Base-by-base conservation (phyloP, 805 yeast genomes). In the Candida broadrunensis region DNA sequence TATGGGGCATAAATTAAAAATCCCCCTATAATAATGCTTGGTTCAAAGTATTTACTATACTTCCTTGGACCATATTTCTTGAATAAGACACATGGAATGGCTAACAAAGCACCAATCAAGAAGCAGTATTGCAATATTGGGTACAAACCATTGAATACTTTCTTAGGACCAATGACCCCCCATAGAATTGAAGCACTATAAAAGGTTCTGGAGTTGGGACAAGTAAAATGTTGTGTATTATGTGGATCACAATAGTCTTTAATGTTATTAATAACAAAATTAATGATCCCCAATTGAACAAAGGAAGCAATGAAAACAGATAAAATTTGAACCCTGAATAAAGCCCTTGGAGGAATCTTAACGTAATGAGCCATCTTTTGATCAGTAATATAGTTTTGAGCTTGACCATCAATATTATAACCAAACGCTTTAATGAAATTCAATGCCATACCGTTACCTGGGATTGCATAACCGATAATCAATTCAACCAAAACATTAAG, bases 401-500 rank as follows among this genome's bases (percentile, higher is more conserved):
- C 61, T 45, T 62, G 67, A 7, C 53, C 58, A 41, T 59, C 65
- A 17, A 59, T 59, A 35, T 55, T 54, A 49, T 48, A 43, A 29
- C 65, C 65, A 19, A 51, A 45, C 2, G 59, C 56, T 35, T 55
- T 55, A 21, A 56, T 38, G 29, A 52, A 44, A 41, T 43, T 49
- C 36, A 56, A 42, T 2, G 61, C 61, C 8, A 51, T 31, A 30
- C 53, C 54, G 31, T 58, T 55, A 15, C 61, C 61, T 15, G 57
- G 59, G 33, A 58, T 21, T 4, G 58, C 56, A 38, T 58, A 58
- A 13, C 63, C 63, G 16, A 48, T 37, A 43, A 80, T 74, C 50
- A 80, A 67, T 55, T 78, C 81, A 38, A 75, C 79, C 45, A 80
- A 58, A 12, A 76, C 78, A 45, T 77, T 75, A 41, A 78, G 63